Evolutionary conservation across 768 basidiomycete genomes (phyloP).

Genomic region (Kondoa subrosea): DNA sequence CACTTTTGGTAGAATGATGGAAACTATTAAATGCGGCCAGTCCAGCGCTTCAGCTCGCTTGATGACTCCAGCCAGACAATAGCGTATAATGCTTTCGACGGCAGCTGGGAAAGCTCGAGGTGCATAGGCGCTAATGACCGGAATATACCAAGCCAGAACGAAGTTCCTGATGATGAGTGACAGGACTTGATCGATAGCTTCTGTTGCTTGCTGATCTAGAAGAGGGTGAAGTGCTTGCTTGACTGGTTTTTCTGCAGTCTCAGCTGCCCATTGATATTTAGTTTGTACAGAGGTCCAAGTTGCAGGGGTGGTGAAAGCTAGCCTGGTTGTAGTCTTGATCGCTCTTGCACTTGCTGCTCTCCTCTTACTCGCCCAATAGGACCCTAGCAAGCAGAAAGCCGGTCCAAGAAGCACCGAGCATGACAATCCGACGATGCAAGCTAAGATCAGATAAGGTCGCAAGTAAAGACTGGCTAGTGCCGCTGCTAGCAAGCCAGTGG

Average conservation of each 20-base stretch:
- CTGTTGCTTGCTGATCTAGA: conserved; percentile 42
- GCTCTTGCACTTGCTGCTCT: neutral
- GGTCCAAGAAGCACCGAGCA: too few species aligned
- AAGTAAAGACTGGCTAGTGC: too few species aligned
- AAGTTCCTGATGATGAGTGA: conserved; percentile 72
- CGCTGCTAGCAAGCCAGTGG: too few species aligned
- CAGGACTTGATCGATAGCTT: conserved; percentile 55
- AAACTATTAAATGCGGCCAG: conserved; percentile 56
- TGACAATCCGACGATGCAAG: too few species aligned
- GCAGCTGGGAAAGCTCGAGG: conserved; percentile 78
- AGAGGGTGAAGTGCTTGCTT: neutral
- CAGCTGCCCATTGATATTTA: neutral
- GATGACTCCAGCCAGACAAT: conserved; percentile 45
- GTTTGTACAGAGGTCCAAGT: neutral
- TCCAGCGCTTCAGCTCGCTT: conserved; percentile 48
- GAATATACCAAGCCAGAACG: conserved; percentile 66
- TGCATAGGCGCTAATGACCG: conserved; percentile 47
- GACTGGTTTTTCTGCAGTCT: neutral
- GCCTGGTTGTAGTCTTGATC: neutral
- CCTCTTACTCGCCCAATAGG: too few species aligned
- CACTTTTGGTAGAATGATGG: conserved; percentile 69
- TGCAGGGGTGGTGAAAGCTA: neutral
- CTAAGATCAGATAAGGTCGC: too few species aligned
- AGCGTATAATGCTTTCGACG: conserved; percentile 57
- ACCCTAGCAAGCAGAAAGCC: neutral